A percentile compares a stretch with the other conserved stretches of the same genome.
phyloP scores from a whole-genome alignment of 2,329 filamentous ascomycete species.

The Aspergillus fumigatus region DNA sequence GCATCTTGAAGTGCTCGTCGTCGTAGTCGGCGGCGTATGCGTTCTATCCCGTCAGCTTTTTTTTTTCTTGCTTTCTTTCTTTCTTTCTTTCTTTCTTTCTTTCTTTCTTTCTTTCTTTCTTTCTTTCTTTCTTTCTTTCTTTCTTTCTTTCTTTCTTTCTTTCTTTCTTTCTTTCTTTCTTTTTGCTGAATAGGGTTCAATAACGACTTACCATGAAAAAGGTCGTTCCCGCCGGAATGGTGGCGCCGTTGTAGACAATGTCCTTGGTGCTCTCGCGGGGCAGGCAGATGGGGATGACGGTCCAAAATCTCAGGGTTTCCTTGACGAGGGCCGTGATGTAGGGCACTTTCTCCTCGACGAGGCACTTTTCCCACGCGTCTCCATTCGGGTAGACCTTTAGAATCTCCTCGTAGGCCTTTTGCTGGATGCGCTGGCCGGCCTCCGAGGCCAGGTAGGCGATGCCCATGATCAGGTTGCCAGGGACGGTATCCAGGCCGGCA shows the following conservation, averaged over 20 bases:
- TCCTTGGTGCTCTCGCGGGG: constrained; percentile 68
- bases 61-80: too few relatives aligned
- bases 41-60: constrained; percentile 48
- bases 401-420: constrained; percentile 66
- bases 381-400: constrained; percentile 65
- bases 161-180: too few relatives aligned
- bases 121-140: too few relatives aligned
- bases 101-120: too few relatives aligned
- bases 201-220: constrained; percentile 63
- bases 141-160: too few relatives aligned
- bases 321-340: constrained; percentile 76
- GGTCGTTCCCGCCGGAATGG: constrained; percentile 69
- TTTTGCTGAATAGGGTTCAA: neutral
- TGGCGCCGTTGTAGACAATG: constrained; percentile 62
- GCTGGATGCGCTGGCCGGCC: constrained; percentile 66
- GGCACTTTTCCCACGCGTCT: constrained; percentile 71
- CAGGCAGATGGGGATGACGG: constrained; percentile 73
- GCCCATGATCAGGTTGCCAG: constrained; percentile 73
- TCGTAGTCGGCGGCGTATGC: constrained; percentile 74
- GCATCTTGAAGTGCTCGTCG: constrained; percentile 60
- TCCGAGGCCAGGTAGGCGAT: constrained; percentile 68
- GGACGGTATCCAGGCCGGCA: constrained; percentile 75
- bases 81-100: too few relatives aligned
- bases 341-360: constrained; percentile 68
- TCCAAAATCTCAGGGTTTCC: constrained; percentile 73